Evolutionary conservation across 768 basidiomycete species (phyloP), one percentile per base, ranked within the genome.

Genomic region (Tricholoma hemisulphureum): DNA sequence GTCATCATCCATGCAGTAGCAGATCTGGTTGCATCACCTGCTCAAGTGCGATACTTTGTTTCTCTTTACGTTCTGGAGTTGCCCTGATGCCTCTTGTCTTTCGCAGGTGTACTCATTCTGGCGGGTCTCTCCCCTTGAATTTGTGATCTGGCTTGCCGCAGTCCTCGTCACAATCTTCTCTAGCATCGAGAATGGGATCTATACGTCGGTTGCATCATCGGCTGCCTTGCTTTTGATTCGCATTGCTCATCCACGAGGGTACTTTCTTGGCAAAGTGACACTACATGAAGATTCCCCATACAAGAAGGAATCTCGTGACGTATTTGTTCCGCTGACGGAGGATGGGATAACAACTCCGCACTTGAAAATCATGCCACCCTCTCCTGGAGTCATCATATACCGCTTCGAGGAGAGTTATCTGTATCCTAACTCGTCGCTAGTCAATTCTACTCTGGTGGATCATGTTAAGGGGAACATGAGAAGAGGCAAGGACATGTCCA

Each of bases 1-100:
- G 83, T 98, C 61, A 96, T 98, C 69, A 96, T 98, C 63, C 94
- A 96, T 68, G 93, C 93, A 35, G 93, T 95, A 16, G 86, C 85
- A 6, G 88, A 90, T 75, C 79, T 99, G 51, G 89, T 99, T 53
- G 89, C 94, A 14, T 84, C 88, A 0, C 97, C 95, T 0, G 72
- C 81, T 46, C 86, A 85, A 69, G 78, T 77, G 61, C 51, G 67
- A 23, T 41, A 14, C 21, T 54, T 4, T 0, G 8, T n/a, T 10
- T 26, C n/a, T 26, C 39, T 58, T 31, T 24, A 24, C 43, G 23
- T 24, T 53, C 28, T 29, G 14, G 8, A 34, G 8, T 55, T 53
- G 3, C 7, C 45, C 29, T 51, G 57, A 31, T 60, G 21, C 50
- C 52, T 20, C 45, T 41, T 9, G 8, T 23, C 16, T 39, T 18